phyloP scores from a whole-genome alignment of 176 grass and related monocot species.

The barley (Hordeum vulgare) region MorexV3_pseudomolecules_assembly NC_058518.1:90033349-90033848 shows the following conservation, averaged over 20 bases:
- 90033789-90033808: conserved; percentile 35
- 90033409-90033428: conserved; percentile 98
- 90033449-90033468: conserved; percentile 14
- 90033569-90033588: conserved; percentile 80
- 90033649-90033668: conserved; percentile 1
- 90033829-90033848: conserved; percentile 97
- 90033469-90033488: conserved; percentile 2
- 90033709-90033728: neutral
- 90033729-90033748: neutral
- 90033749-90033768: neutral
- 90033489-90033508: conserved; percentile 29
- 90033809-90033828: conserved; percentile 94
- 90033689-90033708: neutral
- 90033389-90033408: conserved; percentile 61
- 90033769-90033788: conserved; percentile 1
- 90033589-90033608: conserved; percentile 64
- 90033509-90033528: conserved; percentile 84
- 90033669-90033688: neutral
- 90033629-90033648: neutral
- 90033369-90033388: conserved; percentile 42
- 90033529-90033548: conserved; percentile 97
- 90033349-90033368: conserved; percentile 63
- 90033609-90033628: conserved; percentile 97
- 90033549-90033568: conserved; percentile 95
- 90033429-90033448: conserved; percentile 81